phyloP scores from a whole-genome alignment of 2,329 filamentous ascomycete genomes.

The Cladorrhinum sp. region DNA sequence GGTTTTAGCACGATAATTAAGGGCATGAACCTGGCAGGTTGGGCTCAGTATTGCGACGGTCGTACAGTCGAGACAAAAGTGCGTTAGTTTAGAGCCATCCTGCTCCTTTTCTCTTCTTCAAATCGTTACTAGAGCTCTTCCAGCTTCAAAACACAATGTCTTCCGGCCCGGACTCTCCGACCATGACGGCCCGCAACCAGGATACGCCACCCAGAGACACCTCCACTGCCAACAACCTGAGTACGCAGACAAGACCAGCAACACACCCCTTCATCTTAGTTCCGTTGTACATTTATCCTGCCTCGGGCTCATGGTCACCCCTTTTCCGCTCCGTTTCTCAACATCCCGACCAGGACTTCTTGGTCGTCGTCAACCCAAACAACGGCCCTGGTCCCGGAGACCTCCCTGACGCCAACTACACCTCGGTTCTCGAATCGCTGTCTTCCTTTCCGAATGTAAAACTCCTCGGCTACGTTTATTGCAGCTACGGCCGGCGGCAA shows the following conservation, averaged over 20 bases:
- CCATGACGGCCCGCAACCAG: background rate
- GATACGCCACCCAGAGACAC: background rate
- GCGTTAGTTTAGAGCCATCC: background rate
- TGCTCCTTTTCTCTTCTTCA: too few relatives aligned
- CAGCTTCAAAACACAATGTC: background rate
- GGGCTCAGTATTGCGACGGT: slow-evolving; percentile 55
- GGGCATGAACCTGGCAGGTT: slow-evolving; percentile 61
- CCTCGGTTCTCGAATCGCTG: slow-evolving; percentile 26
- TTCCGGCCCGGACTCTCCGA: background rate
- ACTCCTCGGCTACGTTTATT: slow-evolving; percentile 33
- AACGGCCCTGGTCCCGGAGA: slow-evolving; percentile 31
- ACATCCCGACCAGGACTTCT: slow-evolving; percentile 29
- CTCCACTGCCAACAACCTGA: background rate
- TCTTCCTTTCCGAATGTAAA: slow-evolving; percentile 27
- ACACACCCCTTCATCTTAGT: slow-evolving; percentile 28
- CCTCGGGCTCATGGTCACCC: slow-evolving; percentile 30
- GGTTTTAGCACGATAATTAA: slow-evolving; percentile 65
- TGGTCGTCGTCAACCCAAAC: slow-evolving; percentile 33
- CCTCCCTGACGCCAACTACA: slow-evolving; percentile 32
- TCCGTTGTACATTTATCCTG: slow-evolving; percentile 36
- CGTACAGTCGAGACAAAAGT: slow-evolving; percentile 22
- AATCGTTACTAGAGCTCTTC: background rate
- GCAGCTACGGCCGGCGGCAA: slow-evolving; percentile 30
- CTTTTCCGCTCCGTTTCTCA: slow-evolving; percentile 26
- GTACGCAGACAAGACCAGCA: background rate